Percentiles rank a stretch among this genome's conserved stretches.
phyloP scores from a whole-genome alignment of 2,329 filamentous ascomycete genomes.

The Scopulariopsis brevicaulis region DNA sequence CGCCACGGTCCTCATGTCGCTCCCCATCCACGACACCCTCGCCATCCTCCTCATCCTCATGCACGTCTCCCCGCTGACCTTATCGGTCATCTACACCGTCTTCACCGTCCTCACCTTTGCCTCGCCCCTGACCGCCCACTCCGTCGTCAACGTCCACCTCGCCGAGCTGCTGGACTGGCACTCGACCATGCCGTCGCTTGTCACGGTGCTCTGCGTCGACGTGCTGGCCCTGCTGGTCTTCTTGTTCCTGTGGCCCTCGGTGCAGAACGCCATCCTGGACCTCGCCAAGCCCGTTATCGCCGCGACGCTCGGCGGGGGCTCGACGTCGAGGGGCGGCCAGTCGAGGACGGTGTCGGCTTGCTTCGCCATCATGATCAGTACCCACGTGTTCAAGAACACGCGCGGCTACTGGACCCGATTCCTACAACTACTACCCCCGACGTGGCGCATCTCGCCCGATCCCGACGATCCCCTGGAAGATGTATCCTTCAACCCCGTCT shows the following conservation, averaged over 20 bases:
- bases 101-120: conserved; percentile 92
- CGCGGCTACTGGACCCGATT: conserved; percentile 34
- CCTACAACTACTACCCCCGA: conserved; percentile 31
- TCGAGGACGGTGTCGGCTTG: conserved; percentile 46
- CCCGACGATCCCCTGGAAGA: conserved; percentile 34
- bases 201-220: conserved; percentile 77
- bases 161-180: conserved; percentile 87
- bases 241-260: conserved; percentile 77
- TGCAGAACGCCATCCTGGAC: conserved; percentile 81
- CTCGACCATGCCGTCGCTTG: conserved; percentile 73
- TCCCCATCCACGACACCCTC: conserved; percentile 88
- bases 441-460: conserved; percentile 31
- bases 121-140: conserved; percentile 66
- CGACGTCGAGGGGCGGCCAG: conserved; percentile 3
- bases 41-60: conserved; percentile 93
- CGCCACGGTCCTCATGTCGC: conserved; percentile 77
- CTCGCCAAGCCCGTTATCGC: conserved; percentile 90
- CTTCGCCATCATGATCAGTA: conserved; percentile 52
- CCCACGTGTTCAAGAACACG: conserved; percentile 39
- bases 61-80: conserved; percentile 77
- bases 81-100: conserved; percentile 82
- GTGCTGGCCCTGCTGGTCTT: conserved; percentile 72
- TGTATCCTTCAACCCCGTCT: conserved; percentile 15
- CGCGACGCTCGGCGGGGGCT: conserved; percentile 72
- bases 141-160: conserved; percentile 69